Conservation (phyloP, 1,284 basidiomycete species). For the Earliella scabrosa region DNA sequence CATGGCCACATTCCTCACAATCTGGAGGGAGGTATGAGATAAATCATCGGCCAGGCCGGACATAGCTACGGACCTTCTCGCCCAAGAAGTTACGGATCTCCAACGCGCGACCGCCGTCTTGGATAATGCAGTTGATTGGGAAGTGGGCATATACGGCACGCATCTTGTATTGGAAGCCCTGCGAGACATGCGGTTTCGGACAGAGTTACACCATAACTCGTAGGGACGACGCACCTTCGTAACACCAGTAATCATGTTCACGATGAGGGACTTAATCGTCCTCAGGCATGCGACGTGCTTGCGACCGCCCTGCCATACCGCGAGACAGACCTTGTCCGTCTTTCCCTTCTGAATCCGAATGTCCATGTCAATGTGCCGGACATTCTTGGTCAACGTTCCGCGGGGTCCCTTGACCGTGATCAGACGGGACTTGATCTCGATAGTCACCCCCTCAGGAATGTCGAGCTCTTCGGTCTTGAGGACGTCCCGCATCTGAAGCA, state of each 20-base stretch:
- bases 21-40: conserved; percentile 47
- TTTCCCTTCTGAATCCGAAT: conserved; percentile 82
- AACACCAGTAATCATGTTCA: conserved; percentile 98
- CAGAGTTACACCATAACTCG: neutral
- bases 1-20: conserved; percentile 93
- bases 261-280: conserved; percentile 93
- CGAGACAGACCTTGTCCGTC: conserved; percentile 83
- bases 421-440: conserved; percentile 86
- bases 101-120: conserved; percentile 75
- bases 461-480: conserved; percentile 93
- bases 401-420: conserved; percentile 91
- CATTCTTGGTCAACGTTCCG: conserved; percentile 88
- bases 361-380: conserved; percentile 97
- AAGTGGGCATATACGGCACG: conserved; percentile 99
- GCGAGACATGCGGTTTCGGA: neutral
- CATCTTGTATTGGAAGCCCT: conserved; percentile 99
- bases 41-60: neutral
- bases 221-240: conserved; percentile 73
- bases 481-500: conserved; percentile 85
- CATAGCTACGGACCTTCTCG: conserved; percentile 72
- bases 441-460: conserved; percentile 86
- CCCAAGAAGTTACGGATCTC: conserved; percentile 99
- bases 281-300: conserved; percentile 99
- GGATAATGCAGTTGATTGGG: conserved; percentile 99
- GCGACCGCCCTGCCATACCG: conserved; percentile 97